Evolutionary conservation across 2,329 filamentous ascomycete genomes (phyloP).

Genomic region (Tolypocladium tundrense): DNA sequence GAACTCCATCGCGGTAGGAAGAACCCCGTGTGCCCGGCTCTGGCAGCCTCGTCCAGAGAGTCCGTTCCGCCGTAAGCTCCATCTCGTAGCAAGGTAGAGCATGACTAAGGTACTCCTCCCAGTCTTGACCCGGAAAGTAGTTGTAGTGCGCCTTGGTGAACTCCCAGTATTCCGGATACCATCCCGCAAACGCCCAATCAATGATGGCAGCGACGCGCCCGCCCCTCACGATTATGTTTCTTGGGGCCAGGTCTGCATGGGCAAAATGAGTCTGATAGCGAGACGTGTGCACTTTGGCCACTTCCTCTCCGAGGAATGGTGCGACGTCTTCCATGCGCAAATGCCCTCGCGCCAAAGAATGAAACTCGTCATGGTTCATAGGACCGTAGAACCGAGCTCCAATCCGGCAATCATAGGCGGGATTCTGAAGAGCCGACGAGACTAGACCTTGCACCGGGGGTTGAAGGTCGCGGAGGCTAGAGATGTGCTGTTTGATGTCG

Average conservation of each 20-base stretch:
- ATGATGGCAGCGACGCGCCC: slow-evolving; percentile 17
- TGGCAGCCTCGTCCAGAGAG: slow-evolving; percentile 10
- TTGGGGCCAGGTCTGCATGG: slow-evolving; percentile 14
- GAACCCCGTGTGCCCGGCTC: slow-evolving; percentile 9
- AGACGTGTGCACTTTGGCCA: slow-evolving; percentile 11
- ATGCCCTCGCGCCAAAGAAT: slow-evolving; percentile 11
- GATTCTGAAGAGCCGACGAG: slow-evolving; percentile 15
- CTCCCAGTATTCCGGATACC: slow-evolving; percentile 24
- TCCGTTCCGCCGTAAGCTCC: slow-evolving; percentile 13
- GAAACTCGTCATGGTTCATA: slow-evolving; percentile 13
- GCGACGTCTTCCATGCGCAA: slow-evolving; percentile 12
- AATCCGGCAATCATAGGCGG: slow-evolving; percentile 14
- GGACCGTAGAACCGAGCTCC: slow-evolving; percentile 15
- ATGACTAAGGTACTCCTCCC: slow-evolving; percentile 10
- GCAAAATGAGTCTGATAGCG: slow-evolving; percentile 14
- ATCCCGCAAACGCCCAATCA: slow-evolving; percentile 23
- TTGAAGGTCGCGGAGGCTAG: slow-evolving; percentile 12
- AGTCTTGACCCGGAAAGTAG: slow-evolving; percentile 7
- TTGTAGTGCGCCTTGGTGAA: slow-evolving; percentile 15
- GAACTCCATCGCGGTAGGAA: slow-evolving; percentile 7
- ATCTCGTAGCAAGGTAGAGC: slow-evolving; percentile 12
- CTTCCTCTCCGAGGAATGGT: slow-evolving; percentile 11
- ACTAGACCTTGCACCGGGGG: slow-evolving; percentile 12
- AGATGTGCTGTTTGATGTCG: slow-evolving; percentile 13
- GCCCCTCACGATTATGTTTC: slow-evolving; percentile 16